phyloP scores from a whole-genome alignment of 768 basidiomycete species.

The Amyloporia xantha region DNA sequence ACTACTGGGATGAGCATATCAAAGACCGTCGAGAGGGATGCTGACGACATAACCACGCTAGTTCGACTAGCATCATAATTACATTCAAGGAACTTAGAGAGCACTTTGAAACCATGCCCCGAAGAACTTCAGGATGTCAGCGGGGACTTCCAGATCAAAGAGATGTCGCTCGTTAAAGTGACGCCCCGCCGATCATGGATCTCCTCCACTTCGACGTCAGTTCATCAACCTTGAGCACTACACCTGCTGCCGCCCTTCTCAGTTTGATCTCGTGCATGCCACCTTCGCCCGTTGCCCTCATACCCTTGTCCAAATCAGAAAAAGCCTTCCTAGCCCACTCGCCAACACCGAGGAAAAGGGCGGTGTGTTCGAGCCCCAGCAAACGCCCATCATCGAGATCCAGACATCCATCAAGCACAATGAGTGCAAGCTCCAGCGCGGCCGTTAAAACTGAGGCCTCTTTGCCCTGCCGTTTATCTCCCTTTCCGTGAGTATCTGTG shows the following conservation, averaged over 20 bases:
- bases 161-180: too few species aligned
- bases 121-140: too few species aligned
- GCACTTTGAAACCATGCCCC: too few species aligned
- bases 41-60: too few species aligned
- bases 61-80: too few species aligned
- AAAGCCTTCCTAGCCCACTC: constrained; percentile 82
- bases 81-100: too few species aligned
- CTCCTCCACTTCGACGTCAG: constrained; percentile 61
- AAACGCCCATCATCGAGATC: constrained; percentile 74
- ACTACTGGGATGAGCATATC: too few species aligned
- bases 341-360: constrained; percentile 58
- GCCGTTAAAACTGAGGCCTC: constrained; percentile 71
- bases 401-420: constrained; percentile 67
- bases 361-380: constrained; percentile 69
- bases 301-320: constrained; percentile 54
- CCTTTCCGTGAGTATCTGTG: not conserved
- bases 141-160: too few species aligned
- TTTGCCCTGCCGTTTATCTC: constrained; percentile 28
- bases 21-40: too few species aligned
- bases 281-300: constrained; percentile 54
- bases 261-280: constrained; percentile 58
- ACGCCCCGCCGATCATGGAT: constrained; percentile 44
- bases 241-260: constrained; percentile 68
- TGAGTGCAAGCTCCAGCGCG: constrained; percentile 70
- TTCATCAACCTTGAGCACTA: constrained; percentile 74